A percentile compares a stretch with the other conserved stretches of the same genome.
Conservation (phyloP, 768 basidiomycete species). For the Trametes gibbosa region DNA sequence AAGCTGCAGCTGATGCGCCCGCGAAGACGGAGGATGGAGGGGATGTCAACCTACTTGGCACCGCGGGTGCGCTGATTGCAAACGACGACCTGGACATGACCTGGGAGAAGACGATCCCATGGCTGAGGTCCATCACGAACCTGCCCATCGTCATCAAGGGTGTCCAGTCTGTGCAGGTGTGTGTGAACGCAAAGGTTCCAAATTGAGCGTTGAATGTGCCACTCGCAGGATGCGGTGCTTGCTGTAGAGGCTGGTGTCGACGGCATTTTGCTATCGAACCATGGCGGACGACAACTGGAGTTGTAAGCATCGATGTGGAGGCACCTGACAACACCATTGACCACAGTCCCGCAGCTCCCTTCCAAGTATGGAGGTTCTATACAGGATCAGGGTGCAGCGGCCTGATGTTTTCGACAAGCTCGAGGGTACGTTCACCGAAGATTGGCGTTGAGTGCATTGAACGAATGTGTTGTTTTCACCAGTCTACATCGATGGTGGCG, state of each 20-base stretch:
- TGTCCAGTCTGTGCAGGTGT: slow-evolving; percentile 70
- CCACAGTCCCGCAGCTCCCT: slow-evolving; percentile 50
- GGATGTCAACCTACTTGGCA: slow-evolving; percentile 48
- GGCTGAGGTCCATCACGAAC: slow-evolving; percentile 66
- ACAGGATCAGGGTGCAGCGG: slow-evolving; percentile 65
- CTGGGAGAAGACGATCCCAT: slow-evolving; percentile 81
- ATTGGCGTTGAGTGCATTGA: not conserved
- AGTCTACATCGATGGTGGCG: slow-evolving; percentile 90
- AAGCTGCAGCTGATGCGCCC: slow-evolving; percentile 27
- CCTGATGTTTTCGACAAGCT: slow-evolving; percentile 72
- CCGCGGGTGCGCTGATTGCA: slow-evolving; percentile 62
- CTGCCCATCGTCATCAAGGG: slow-evolving; percentile 78
- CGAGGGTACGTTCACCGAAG: slow-evolving; percentile 48
- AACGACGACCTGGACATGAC: slow-evolving; percentile 76
- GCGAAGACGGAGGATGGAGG: slow-evolving; percentile 28
- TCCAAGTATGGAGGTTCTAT: slow-evolving; percentile 76
- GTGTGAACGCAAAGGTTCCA: slow-evolving; percentile 17
- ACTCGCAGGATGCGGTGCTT: slow-evolving; percentile 72
- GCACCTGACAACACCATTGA: slow-evolving; percentile 10
- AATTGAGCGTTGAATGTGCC: slow-evolving; percentile 16
- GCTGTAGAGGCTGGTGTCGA: slow-evolving; percentile 83
- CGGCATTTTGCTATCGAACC: slow-evolving; percentile 87
- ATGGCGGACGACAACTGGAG: slow-evolving; percentile 89
- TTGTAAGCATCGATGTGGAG: slow-evolving; percentile 45
- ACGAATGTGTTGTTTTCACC: not conserved